phyloP scores from a whole-genome alignment of 495 filamentous ascomycete genomes.

The Neurospora terricola region DNA sequence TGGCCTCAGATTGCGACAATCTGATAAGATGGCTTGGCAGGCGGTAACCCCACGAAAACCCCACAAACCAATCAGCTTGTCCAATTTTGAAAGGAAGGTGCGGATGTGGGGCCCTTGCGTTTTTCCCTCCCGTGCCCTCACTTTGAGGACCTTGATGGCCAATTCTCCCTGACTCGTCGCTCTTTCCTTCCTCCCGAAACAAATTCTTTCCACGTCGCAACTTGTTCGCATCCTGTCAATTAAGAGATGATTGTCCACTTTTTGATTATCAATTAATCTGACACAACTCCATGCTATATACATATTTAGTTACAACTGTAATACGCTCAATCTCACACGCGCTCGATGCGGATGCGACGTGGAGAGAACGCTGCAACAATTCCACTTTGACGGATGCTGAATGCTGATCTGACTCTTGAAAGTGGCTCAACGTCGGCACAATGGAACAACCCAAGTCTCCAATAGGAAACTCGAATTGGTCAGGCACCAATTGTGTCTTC shows the following conservation, averaged over 20 bases:
- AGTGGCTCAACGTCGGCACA: background rate
- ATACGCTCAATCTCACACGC: background rate
- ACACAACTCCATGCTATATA: background rate
- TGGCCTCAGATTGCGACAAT: constrained; percentile 5
- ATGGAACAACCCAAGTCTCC: background rate
- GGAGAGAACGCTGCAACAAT: background rate
- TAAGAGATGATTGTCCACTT: background rate
- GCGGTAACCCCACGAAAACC: background rate
- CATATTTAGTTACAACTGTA: background rate
- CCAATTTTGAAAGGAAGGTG: background rate
- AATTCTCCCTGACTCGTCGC: background rate
- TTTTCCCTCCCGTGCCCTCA: background rate
- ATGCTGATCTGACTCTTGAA: background rate
- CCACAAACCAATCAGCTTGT: background rate
- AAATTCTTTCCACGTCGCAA: background rate
- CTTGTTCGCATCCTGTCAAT: background rate
- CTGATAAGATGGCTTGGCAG: constrained; percentile 7
- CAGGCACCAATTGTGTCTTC: background rate
- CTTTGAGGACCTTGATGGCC: background rate
- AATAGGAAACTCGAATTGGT: background rate
- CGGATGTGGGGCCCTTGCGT: background rate
- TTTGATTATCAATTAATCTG: background rate
- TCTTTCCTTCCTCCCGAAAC: background rate
- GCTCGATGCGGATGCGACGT: background rate
- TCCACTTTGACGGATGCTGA: background rate